phyloP scores from a whole-genome alignment of 306 rosid genomes.

The Prunus armeniaca region DNA sequence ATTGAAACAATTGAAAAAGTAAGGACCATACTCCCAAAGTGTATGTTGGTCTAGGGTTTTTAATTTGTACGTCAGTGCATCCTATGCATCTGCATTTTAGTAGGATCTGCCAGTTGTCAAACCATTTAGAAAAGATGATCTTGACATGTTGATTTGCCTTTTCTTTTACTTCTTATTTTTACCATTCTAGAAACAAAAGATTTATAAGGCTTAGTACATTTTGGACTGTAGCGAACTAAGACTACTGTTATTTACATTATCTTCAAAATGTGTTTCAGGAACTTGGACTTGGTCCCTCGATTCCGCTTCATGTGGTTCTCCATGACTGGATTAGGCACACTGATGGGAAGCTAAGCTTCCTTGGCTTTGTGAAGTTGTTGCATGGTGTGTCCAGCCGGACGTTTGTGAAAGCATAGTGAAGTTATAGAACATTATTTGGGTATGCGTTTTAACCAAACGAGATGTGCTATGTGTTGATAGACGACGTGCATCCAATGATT shows the following conservation, averaged over 20 bases:
- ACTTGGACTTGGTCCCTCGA: constrained; percentile 96
- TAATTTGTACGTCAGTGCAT: neutral
- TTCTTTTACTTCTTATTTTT: neutral
- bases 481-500: constrained; percentile 22
- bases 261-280: constrained; percentile 51
- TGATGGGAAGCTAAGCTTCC: constrained; percentile 61
- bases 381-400: constrained; percentile 88
- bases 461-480: constrained; percentile 22
- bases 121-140: neutral
- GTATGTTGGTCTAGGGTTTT: neutral
- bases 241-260: neutral
- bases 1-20: neutral
- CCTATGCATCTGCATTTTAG: neutral
- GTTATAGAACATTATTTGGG: constrained; percentile 16
- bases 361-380: constrained; percentile 56
- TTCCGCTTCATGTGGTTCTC: constrained; percentile 92
- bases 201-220: neutral
- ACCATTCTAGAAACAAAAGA: neutral
- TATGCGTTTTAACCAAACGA: constrained; percentile 18
- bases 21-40: neutral
- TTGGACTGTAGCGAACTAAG: neutral
- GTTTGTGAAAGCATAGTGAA: constrained; percentile 64
- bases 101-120: neutral
- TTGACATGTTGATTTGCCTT: neutral
- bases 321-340: constrained; percentile 99